Evolutionary conservation across 306 rosid species (phyloP).

Genomic region (Delonix regia): DNA sequence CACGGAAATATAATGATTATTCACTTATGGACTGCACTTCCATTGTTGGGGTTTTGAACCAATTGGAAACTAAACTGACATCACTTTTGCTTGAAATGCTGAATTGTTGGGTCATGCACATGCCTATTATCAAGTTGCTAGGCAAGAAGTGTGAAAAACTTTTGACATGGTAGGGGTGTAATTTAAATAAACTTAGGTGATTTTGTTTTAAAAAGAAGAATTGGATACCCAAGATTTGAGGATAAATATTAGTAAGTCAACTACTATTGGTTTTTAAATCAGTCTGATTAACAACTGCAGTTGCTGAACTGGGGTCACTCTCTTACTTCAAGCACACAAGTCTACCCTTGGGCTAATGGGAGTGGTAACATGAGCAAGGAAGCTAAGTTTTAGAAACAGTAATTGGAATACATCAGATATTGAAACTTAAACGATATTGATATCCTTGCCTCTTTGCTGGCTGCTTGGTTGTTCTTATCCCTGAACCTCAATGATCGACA

Average conservation of each 20-base stretch:
- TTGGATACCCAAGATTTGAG: constrained; percentile 1
- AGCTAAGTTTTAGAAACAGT: not conserved
- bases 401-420: constrained; percentile 12
- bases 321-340: not conserved
- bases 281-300: constrained; percentile 27
- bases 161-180: constrained; percentile 11
- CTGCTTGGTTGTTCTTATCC: not conserved
- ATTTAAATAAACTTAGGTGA: not conserved
- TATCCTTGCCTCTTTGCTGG: not conserved
- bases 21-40: constrained; percentile 5
- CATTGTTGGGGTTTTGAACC: not conserved
- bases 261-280: constrained; percentile 17
- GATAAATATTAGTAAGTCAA: not conserved
- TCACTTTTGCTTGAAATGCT: not conserved
- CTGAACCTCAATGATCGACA: not conserved
- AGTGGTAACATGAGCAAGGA: constrained; percentile 16
- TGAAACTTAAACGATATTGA: not conserved
- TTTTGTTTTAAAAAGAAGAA: constrained; percentile 4
- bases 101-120: constrained; percentile 4
- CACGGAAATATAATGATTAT: not conserved
- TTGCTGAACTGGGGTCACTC: constrained; percentile 24
- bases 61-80: constrained; percentile 19
- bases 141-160: not conserved
- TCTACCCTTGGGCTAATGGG: not conserved
- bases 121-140: constrained; percentile 19